These are phyloP conservation scores for Chionographis japonica DNA, from an alignment of 106 monocot species.

Conservation along the genomic window DNA sequence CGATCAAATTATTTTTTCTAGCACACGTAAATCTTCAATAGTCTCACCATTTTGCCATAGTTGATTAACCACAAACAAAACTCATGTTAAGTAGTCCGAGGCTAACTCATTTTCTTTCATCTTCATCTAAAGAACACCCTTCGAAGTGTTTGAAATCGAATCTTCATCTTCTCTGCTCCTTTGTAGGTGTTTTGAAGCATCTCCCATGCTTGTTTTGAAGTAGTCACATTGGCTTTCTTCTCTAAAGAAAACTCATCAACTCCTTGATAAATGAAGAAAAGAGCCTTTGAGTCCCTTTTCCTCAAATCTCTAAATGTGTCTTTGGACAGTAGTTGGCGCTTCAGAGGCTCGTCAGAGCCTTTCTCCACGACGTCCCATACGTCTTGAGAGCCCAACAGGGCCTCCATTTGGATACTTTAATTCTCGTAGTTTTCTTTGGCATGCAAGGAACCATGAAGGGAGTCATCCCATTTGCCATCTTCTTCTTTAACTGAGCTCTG, in stretches of 20 bases:
- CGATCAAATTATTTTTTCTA: background rate
- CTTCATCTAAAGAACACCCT: background rate
- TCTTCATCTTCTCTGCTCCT: background rate
- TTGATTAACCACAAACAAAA: background rate
- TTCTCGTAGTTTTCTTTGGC: no score
- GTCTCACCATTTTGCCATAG: background rate
- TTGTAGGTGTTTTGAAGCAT: background rate
- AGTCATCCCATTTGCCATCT: no score
- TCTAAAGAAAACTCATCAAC: background rate
- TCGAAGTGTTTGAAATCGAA: background rate
- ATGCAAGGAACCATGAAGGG: no score
- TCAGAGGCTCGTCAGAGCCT: no score
- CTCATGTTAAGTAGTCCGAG: background rate
- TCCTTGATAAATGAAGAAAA: background rate
- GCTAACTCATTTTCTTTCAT: background rate
- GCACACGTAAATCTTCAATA: background rate
- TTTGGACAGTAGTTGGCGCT: no score
- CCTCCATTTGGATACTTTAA: no score
- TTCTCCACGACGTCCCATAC: no score
- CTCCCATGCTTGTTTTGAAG: conserved; percentile 8
- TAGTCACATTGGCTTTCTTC: background rate
- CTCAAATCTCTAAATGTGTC: no score
- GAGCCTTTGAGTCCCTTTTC: no score
- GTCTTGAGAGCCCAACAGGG: no score
- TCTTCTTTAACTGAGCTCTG: no score